phyloP scores from a whole-genome alignment of 306 rosid genomes.

The Casuarina cunninghamiana region DNA sequence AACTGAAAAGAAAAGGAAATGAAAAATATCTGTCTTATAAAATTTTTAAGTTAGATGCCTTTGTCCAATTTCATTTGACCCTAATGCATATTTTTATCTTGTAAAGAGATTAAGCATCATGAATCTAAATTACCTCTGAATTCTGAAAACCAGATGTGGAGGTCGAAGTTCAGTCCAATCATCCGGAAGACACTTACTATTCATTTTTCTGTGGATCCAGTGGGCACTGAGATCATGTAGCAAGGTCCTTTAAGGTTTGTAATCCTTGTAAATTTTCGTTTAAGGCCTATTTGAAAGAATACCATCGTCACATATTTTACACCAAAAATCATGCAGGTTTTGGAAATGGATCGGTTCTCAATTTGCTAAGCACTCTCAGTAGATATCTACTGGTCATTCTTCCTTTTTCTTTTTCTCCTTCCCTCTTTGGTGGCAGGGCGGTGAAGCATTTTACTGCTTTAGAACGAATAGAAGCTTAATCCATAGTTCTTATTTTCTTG shows the following conservation, averaged over 20 bases:
- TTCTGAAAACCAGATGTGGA: constrained; percentile 64
- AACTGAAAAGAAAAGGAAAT: neutral
- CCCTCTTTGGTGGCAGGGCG: neutral
- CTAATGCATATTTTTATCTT: constrained; percentile 5
- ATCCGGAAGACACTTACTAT: constrained; percentile 60
- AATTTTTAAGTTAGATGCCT: constrained; percentile 3
- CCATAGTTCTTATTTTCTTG: no score
- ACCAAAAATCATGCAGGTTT: constrained; percentile 41
- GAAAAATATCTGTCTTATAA: neutral
- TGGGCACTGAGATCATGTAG: constrained; percentile 93
- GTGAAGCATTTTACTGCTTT: no score
- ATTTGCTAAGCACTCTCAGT: constrained; percentile 25
- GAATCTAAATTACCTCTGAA: constrained; percentile 32
- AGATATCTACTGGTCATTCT: constrained; percentile 27
- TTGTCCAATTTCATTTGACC: constrained; percentile 4
- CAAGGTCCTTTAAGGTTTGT: constrained; percentile 42
- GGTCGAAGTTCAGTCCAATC: constrained; percentile 66
- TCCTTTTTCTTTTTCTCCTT: neutral
- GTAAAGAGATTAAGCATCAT: constrained; percentile 17
- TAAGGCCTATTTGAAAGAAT: constrained; percentile 2
- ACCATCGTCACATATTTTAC: constrained; percentile 10
- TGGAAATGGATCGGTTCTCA: constrained; percentile 27
- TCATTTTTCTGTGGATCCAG: constrained; percentile 77
- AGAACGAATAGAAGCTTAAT: no score
- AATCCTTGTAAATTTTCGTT: constrained; percentile 16